phyloP scores from a whole-genome alignment of 352 stramenopile species.

The Phytophthora hybrid region DNA sequence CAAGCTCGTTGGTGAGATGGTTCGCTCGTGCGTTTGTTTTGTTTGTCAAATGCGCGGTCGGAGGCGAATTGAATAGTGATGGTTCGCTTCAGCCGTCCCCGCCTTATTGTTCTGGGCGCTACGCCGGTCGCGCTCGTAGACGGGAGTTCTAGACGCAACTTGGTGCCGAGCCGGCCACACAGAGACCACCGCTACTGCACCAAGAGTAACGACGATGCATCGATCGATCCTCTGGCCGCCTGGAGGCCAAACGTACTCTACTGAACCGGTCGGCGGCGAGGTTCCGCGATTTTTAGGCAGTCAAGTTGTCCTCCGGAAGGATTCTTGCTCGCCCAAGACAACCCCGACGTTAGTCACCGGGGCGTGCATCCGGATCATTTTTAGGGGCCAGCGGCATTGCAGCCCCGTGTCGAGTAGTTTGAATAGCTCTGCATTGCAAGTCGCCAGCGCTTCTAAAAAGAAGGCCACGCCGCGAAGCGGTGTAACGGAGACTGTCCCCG shows the following conservation, averaged over 20 bases:
- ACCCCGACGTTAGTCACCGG: conserved; percentile 28
- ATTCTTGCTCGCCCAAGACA: conserved; percentile 31
- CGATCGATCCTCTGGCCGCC: conserved; percentile 31
- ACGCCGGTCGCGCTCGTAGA: conserved; percentile 17
- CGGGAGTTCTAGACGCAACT: conserved; percentile 21
- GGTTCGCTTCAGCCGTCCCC: conserved; percentile 20
- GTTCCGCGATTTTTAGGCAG: conserved; percentile 37
- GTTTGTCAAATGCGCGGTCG: conserved; percentile 31
- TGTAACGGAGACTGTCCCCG: conserved; percentile 39
- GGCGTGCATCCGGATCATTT: conserved; percentile 11
- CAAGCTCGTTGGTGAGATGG: conserved; percentile 20
- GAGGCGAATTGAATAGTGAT: conserved; percentile 48
- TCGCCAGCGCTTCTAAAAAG: conserved; percentile 31
- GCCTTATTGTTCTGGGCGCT: conserved; percentile 38
- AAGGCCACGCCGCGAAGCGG: conserved; percentile 9
- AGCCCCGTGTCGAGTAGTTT: conserved; percentile 10
- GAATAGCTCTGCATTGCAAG: conserved; percentile 15
- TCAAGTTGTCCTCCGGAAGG: conserved; percentile 47
- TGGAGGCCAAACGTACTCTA: conserved; percentile 48
- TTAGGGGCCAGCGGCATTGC: conserved; percentile 14
- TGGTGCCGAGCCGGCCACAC: conserved; percentile 27
- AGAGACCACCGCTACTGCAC: conserved; percentile 30
- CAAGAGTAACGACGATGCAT: conserved; percentile 46
- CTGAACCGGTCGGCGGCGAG: conserved; percentile 33
- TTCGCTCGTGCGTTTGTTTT: conserved; percentile 15